Conservation (phyloP, 495 filamentous ascomycete species). For the Aspergillus ellipticus region DNA sequence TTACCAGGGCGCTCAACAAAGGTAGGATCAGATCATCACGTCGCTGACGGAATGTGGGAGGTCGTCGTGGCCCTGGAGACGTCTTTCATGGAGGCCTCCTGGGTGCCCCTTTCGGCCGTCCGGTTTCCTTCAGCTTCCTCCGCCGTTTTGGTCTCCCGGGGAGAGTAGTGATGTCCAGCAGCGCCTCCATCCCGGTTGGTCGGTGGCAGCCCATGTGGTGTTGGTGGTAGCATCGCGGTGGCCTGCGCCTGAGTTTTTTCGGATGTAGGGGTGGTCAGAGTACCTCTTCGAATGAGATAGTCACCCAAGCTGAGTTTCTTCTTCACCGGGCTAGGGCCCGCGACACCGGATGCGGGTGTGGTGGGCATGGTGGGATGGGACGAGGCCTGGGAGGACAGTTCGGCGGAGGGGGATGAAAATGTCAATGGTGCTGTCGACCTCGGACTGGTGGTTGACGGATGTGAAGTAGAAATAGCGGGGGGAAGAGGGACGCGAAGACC, state of each 20-base stretch:
- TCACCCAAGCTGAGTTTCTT: constrained; percentile 68
- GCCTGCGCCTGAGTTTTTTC: constrained; percentile 36
- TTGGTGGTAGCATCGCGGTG: constrained; percentile 23
- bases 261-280: constrained; percentile 37
- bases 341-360: constrained; percentile 27
- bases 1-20: constrained; percentile 1
- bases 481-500: constrained; percentile 42
- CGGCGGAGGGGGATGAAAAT: constrained; percentile 33
- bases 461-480: constrained; percentile 19
- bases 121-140: constrained; percentile 14
- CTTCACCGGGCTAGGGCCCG: constrained; percentile 55
- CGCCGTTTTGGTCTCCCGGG: constrained; percentile 1
- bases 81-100: constrained; percentile 34
- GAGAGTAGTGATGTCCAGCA: constrained; percentile 5
- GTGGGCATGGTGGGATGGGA: constrained; percentile 15
- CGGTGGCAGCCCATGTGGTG: constrained; percentile 20
- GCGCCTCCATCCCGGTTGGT: constrained; percentile 8
- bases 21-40: constrained; percentile 23
- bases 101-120: constrained; percentile 16
- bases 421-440: constrained; percentile 27
- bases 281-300: constrained; percentile 52
- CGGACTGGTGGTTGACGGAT: constrained; percentile 30
- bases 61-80: constrained; percentile 23
- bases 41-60: constrained; percentile 23
- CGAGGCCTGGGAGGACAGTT: constrained; percentile 25